phyloP scores from a whole-genome alignment of 108 stramenopile genomes.

The Aurantiochytrium sp. region DNA sequence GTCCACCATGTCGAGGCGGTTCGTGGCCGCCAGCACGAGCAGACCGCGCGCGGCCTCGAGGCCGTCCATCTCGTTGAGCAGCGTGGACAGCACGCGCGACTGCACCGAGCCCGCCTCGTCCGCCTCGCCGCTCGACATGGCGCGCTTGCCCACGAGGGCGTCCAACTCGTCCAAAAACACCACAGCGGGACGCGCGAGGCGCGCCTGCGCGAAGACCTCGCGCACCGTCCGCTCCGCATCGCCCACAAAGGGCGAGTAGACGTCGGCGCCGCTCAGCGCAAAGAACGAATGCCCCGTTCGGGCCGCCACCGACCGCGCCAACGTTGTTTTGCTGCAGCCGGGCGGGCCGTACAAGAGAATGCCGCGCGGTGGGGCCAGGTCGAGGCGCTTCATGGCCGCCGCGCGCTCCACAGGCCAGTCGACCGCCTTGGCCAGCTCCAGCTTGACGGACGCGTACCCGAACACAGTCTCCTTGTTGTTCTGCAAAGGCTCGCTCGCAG shows the following conservation, averaged over 20 bases:
- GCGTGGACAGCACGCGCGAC: slow-evolving; percentile 53
- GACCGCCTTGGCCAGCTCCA: slow-evolving; percentile 31
- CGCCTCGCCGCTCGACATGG: slow-evolving; percentile 29
- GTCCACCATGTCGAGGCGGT: slow-evolving; percentile 53
- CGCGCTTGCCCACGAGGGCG: slow-evolving; percentile 46
- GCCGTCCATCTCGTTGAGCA: slow-evolving; percentile 60
- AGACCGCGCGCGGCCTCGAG: slow-evolving; percentile 32
- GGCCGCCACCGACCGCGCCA: not conserved
- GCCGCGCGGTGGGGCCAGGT: slow-evolving; percentile 31
- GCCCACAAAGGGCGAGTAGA: slow-evolving; percentile 13
- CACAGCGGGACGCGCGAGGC: slow-evolving; percentile 41
- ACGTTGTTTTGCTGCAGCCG: slow-evolving; percentile 36
- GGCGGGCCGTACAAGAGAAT: slow-evolving; percentile 59
- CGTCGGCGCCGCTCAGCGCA: slow-evolving; percentile 13
- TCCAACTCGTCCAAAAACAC: slow-evolving; percentile 60
- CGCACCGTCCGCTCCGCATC: slow-evolving; percentile 31
- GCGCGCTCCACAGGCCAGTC: slow-evolving; percentile 51
- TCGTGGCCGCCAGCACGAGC: slow-evolving; percentile 48
- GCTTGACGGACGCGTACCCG: slow-evolving; percentile 50
- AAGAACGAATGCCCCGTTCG: not conserved
- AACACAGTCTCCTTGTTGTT: slow-evolving; percentile 31
- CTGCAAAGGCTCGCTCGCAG: slow-evolving; percentile 15
- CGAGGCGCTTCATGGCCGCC: slow-evolving; percentile 32
- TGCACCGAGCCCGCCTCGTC: slow-evolving; percentile 25
- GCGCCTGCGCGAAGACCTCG: slow-evolving; percentile 42